A percentile compares a stretch with the other conserved stretches of the same genome.
phyloP scores from a whole-genome alignment of 2,329 filamentous ascomycete genomes.

The Decorospora gaudefroyi region DNA sequence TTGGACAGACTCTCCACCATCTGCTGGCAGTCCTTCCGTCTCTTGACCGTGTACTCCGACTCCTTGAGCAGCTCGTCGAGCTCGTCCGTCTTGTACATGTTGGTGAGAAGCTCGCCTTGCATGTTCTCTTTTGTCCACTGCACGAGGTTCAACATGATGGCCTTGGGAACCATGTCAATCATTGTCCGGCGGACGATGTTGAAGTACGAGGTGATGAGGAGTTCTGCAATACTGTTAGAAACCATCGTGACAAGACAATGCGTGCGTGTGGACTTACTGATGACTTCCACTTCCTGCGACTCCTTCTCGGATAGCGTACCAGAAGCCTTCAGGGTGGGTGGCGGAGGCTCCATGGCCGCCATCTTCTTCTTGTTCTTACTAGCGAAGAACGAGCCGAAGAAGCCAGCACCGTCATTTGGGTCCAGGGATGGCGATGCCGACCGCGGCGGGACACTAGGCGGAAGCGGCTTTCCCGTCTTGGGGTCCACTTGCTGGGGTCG shows the following conservation, averaged over 20 bases:
- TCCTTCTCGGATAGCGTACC: slow-evolving; percentile 93
- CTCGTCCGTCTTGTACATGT: slow-evolving; percentile 92
- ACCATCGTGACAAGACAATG: not conserved
- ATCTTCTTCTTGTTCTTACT: slow-evolving; percentile 99
- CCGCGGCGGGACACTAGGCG: slow-evolving; percentile 67
- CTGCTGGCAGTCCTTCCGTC: slow-evolving; percentile 97
- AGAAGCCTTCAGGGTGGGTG: slow-evolving; percentile 89
- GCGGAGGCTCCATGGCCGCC: slow-evolving; percentile 97
- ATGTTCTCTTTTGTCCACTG: slow-evolving; percentile 98
- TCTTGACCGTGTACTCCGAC: slow-evolving; percentile 91
- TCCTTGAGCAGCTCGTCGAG: slow-evolving; percentile 96
- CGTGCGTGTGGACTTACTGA: slow-evolving; percentile 68
- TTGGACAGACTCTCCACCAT: slow-evolving; percentile 94
- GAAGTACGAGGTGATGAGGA: slow-evolving; percentile 95
- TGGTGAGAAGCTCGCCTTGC: slow-evolving; percentile 94
- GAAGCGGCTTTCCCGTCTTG: slow-evolving; percentile 95
- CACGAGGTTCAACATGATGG: slow-evolving; percentile 96
- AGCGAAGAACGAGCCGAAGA: slow-evolving; percentile 98
- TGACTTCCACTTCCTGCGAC: slow-evolving; percentile 94
- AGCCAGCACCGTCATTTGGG: slow-evolving; percentile 67
- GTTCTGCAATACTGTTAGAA: slow-evolving; percentile 63
- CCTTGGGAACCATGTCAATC: slow-evolving; percentile 99
- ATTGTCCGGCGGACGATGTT: slow-evolving; percentile 98
- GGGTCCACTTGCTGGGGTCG: slow-evolving; percentile 96
- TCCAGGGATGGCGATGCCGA: slow-evolving; percentile 76